Base-by-base conservation (phyloP, 345 rosid species). In the Eucalyptus polybractea region DNA sequence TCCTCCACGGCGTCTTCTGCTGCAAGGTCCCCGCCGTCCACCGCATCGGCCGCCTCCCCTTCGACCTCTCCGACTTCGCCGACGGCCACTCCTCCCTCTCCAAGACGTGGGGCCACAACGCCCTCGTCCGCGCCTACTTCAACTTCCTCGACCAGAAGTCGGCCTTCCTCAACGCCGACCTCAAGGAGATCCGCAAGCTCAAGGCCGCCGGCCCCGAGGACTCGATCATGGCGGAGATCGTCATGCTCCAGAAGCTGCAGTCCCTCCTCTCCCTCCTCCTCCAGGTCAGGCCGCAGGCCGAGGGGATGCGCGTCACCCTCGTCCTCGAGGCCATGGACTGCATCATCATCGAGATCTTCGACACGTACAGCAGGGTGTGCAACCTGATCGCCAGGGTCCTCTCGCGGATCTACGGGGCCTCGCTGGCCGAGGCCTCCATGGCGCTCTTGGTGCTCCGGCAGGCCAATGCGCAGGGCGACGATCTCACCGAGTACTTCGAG, bases 281-380 rank as follows among this genome's bases (percentile, higher is more conserved):
- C 37, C 94, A 94, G 31, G 89, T 97, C 60, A 95, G 92, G 89
- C 99, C 99, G 7, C 62, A 69, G 40, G 93, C 92, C 2, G 89
- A 90, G 6, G 94, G 90, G 56, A 95, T 95, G 97, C 58, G 29
- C 33, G 91, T 54, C 88, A 89, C 89, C 33, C 88, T 97, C 50
- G 92, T 97, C 69, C 91, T 92, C 3, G 98, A 96, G 88, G 99
- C 98, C 33, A 94, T 97, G 98, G 97, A 95, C 81, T 95, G 95
- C 65, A 90, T 97, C 14, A 54, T 95, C 87, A 92, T 90, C 19
- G 99, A 97, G 92, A 92, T 95, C 22, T 88, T 93, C 67, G 95
- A 96, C 86, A 88, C 95, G 50, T 94, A 96, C 86, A 92, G 95
- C 91, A 92, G 92, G 89, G 95, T 97, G 21, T 96, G 96, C 90